Base-by-base conservation (phyloP, 1,139 yeast genomes). In the Tardiomyces depauwii region DNA sequence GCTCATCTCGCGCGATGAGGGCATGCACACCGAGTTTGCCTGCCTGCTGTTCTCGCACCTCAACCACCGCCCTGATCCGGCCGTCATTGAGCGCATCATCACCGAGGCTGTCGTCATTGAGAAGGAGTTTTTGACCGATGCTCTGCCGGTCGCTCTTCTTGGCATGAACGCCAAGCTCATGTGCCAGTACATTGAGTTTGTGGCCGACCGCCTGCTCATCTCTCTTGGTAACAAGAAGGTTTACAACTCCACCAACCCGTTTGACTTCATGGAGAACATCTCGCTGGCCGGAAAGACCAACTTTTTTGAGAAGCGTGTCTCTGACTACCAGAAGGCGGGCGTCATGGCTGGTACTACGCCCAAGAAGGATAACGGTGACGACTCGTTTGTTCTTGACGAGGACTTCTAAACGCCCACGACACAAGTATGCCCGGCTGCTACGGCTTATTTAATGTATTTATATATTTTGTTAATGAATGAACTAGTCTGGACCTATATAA, bases 321-420 rank as follows among this genome's bases (percentile, higher is more conserved):
- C 95, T 51, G 99, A 93, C 69, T 93, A 93, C 73, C 96, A 91
- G 73, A 91, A 91, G 74, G 97, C 97, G 47, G 97, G 97, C 72
- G 98, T 91, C 60, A 91, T 91, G 94, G 88, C 83, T 48, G 68
- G 70, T 44, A 63, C 75, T 44, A 57, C 63, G 47, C 61, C 63
- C 42, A 55, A 59, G 48, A 64, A 64, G 55, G 59, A 68, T 44
- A 66, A 63, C 48, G 59, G 62, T 41, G 67, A 61, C 41, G 74
- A 73, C 55, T 72, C 74, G 42, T 70, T 70, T 57, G 60, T 65
- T 41, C 58, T 70, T 43, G 73, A 70, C 55, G 74, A 70, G 57
- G 74, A 70, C 51, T 70, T 70, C 54, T 70, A 67, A 61, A 46
- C 14, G 21, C 14, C 27, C 25, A 14, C 25, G 25, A 21, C 25